Base-by-base conservation (phyloP, 495 filamentous ascomycete species). In the Cercophora newfieldiana region DNA sequence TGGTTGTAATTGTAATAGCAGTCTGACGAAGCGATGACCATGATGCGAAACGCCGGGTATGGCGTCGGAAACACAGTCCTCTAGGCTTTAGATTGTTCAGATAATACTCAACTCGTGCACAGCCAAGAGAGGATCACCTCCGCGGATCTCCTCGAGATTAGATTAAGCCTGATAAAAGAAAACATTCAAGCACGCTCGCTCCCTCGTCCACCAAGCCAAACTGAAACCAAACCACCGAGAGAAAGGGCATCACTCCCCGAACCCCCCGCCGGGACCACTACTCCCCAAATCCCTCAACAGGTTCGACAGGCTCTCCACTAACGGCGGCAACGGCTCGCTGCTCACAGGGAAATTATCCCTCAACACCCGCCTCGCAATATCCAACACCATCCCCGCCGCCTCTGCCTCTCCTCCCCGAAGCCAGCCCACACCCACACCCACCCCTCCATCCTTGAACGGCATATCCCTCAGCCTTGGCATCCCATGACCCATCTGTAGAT, bases 281-380 rank as follows among this genome's bases (percentile, higher is more conserved):
- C 66, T 71, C 7, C 66, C 69, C 19, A 72, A 18, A 57, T 72
- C 71, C 48, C 48, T 57, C 24, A 72, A 30, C 0, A 71, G 37
- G 18, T 56, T 68, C 26, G 29, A 53, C 22, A 72, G 50, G 22
- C 68, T 72, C 55, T 71, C 71, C 7, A 72, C 71, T 1, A 72
- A 56, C 22, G 71, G 71, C 7, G 71, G 71, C 44, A 71, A 50
- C 2, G 71, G 69, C 48, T 72, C 66, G 21, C 28, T 66, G 29
- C 59, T 28, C 10, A 68, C 49, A n/a, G 63, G 68, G 25, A 68
- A 71, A 31, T 71, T 69, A 7, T 68, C 66, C n/a, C 69, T 25
- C 24, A 68, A 59, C 25, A 72, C 30, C 53, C 50, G 59, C 7
- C 62, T 31, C 8, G 61, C 69, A 12, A 61, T 65, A 18, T 48